phyloP scores from a whole-genome alignment of 331 rosid genomes.

The Phaseolus coccineus region DNA sequence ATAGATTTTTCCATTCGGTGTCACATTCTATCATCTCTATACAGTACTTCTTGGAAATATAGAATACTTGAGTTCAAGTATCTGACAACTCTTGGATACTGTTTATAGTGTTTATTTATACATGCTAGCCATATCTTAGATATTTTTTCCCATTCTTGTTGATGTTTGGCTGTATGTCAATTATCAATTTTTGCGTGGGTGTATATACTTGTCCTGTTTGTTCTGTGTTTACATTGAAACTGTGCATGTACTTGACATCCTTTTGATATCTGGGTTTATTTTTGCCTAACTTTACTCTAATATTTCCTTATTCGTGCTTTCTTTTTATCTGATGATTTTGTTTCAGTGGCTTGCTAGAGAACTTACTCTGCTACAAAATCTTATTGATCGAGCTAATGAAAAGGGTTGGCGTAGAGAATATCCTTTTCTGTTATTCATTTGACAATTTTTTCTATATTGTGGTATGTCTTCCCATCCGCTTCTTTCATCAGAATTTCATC shows the following conservation, averaged over 20 bases:
- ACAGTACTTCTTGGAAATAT: constrained; percentile 1
- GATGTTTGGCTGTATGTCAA: constrained; percentile 4
- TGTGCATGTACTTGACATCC: neutral
- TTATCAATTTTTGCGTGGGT: neutral
- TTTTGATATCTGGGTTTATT: constrained; percentile 33
- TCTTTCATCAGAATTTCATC: constrained; percentile 35
- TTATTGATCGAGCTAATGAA: constrained; percentile 82
- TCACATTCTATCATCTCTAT: constrained; percentile 18
- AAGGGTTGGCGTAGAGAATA: constrained; percentile 96
- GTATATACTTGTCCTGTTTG: neutral
- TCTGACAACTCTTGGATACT: constrained; percentile 25
- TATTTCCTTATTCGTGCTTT: constrained; percentile 32
- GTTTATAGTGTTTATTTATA: constrained; percentile 3
- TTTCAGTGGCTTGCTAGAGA: constrained; percentile 78
- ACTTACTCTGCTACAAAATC: constrained; percentile 62
- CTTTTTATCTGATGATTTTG: constrained; percentile 46
- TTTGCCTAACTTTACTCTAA: constrained; percentile 22
- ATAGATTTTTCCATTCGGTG: constrained; percentile 14
- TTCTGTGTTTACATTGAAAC: neutral
- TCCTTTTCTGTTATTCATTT: constrained; percentile 61
- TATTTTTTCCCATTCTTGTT: constrained; percentile 21
- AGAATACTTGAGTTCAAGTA: neutral
- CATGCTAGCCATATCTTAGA: constrained; percentile 7
- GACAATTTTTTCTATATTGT: constrained; percentile 1
- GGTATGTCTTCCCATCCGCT: constrained; percentile 10